Evolutionary conservation across 1,284 basidiomycete genomes (phyloP), one percentile per base, ranked within the genome.

Genomic region (Tylopilus orsonianus): DNA sequence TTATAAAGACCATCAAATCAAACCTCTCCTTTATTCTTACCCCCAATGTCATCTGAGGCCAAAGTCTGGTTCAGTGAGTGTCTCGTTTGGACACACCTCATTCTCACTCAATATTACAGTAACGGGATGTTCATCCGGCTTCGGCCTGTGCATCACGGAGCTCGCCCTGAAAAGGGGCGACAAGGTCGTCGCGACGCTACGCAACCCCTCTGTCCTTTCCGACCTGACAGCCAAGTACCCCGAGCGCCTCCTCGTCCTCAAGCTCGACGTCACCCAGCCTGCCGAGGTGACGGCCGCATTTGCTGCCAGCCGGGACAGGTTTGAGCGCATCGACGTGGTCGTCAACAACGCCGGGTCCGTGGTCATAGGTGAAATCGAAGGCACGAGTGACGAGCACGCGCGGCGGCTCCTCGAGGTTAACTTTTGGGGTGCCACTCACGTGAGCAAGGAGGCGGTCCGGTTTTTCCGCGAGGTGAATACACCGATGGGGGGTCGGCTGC

Each of bases 281-380:
- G 32, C 19, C 4, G 51, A 57, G 3, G 65, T 75, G 44, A 47
- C 18, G 2, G 53, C 32, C 9, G 32, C 32, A 8, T 33, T 33
- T n/a, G 14, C n/a, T 10, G 32, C 32, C 3, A 16, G 32, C 13
- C 14, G n/a, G 14, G 14, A n/a, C 14, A 33, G 9, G 32, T 33
- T 33, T 33, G 32, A n/a, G 7, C 32, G 14, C 32, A 29, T 29
- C 29, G 29, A 29, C 29, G 29, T 29, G 2, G 29, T 29, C 4
- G 29, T 29, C 12, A 77, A 73, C 58, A 77, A 75, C 44, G 73
- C 74, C 1, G 59, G 60, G 3, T 41, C 50, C 9, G 22, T 33
- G 2, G 12, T 52, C 0, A 0, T 46, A 2, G 38, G 41, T 2
- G 61, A 65, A 20, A 26, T 49, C 1, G 62, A 63, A 18, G 48